Evolutionary conservation across 2,329 filamentous ascomycete species (phyloP).

Genomic region (Aphanocladium album): DNA sequence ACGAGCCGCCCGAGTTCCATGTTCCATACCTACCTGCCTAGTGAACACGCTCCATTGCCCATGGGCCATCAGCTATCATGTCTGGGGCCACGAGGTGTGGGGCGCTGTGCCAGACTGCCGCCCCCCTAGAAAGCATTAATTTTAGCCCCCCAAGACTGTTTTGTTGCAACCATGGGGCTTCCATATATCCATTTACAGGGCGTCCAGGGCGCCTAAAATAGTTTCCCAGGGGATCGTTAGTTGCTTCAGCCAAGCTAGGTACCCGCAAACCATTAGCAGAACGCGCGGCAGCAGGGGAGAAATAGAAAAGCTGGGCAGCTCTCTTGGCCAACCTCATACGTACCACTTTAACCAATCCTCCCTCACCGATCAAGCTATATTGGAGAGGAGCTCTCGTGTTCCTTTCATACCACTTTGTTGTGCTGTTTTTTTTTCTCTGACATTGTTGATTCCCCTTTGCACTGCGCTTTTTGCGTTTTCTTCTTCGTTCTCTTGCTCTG

Average conservation of each 20-base stretch:
- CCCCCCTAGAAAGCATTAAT: conserved; percentile 8
- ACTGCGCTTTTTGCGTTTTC: background rate
- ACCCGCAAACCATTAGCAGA: too few species aligned
- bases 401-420: conserved; percentile 1
- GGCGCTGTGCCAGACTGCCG: background rate
- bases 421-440: background rate
- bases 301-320: background rate
- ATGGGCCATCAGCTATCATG: background rate
- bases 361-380: background rate
- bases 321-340: background rate
- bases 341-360: background rate
- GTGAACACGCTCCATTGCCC: too few species aligned
- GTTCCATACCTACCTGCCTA: too few species aligned
- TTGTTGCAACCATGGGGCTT: conserved; percentile 32
- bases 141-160: conserved; percentile 8
- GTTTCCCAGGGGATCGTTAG: too few species aligned
- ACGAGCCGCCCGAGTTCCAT: too few species aligned
- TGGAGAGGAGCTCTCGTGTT: background rate
- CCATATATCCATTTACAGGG: conserved; percentile 5
- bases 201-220: too few species aligned
- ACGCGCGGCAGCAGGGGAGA: background rate
- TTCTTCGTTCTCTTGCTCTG: conserved; percentile 16
- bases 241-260: too few species aligned
- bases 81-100: background rate
- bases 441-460: background rate